Evolutionary conservation across 1,139 yeast genomes (phyloP).

Genomic region (Pichia sp.): DNA sequence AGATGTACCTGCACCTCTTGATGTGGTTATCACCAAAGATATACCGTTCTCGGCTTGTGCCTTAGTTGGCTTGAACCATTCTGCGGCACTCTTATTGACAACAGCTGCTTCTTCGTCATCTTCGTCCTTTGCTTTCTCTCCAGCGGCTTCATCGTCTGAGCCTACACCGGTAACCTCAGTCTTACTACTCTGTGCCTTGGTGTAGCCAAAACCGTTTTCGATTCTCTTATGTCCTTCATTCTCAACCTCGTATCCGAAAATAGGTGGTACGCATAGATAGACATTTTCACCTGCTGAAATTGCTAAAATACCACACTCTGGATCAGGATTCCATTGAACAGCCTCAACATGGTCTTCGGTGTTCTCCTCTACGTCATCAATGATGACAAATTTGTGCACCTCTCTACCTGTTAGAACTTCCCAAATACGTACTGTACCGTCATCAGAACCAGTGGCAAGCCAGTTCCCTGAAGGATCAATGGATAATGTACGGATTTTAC

Average conservation of each 20-base stretch:
- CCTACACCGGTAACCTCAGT: constrained; percentile 45
- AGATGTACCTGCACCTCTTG: constrained; percentile 53
- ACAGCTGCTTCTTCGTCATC: constrained; percentile 31
- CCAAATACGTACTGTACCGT: constrained; percentile 94
- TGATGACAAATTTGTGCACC: constrained; percentile 60
- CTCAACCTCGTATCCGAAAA: constrained; percentile 84
- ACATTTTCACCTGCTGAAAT: constrained; percentile 79
- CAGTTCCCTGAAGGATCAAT: constrained; percentile 89
- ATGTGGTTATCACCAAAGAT: constrained; percentile 63
- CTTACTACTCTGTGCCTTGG: constrained; percentile 60
- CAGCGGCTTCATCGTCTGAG: constrained; percentile 23
- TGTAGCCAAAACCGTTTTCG: constrained; percentile 92
- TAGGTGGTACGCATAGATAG: constrained; percentile 79
- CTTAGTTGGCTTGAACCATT: constrained; percentile 80
- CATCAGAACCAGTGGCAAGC: constrained; percentile 98
- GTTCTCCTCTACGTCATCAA: constrained; percentile 45
- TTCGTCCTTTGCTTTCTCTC: constrained; percentile 33
- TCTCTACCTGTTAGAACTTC: constrained; percentile 94
- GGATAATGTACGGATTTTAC: constrained; percentile 74
- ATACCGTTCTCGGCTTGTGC: constrained; percentile 64
- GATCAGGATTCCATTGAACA: constrained; percentile 88
- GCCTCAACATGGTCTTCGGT: constrained; percentile 74
- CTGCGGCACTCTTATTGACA: constrained; percentile 51
- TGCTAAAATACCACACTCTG: constrained; percentile 69
- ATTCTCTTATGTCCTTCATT: constrained; percentile 73